Base-by-base conservation (phyloP, 805 yeast genomes). In the Wickerhamiella siamensis region DNA sequence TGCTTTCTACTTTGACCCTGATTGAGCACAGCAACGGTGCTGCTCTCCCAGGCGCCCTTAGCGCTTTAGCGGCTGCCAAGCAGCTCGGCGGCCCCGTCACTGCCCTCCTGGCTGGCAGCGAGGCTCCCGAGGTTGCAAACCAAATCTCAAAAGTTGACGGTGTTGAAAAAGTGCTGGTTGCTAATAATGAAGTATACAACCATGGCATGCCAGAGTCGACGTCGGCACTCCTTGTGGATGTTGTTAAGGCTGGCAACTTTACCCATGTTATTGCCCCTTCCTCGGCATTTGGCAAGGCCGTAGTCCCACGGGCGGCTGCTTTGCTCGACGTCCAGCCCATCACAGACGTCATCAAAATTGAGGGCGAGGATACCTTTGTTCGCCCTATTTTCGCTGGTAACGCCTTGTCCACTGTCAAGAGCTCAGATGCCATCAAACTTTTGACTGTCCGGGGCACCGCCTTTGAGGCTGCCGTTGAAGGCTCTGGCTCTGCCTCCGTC, bases 331-430 rank as follows among this genome's bases (percentile, higher is more conserved):
- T 74, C 18, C 96, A 88, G 64, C 96, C 95, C 22, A 64, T 91
- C 39, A 75, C 88, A 21, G 97, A 88, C 57, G 71, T 91, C 44
- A 73, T 72, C 51, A 72, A 73, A 54, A 78, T 88, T 32, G 72
- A 71, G 49, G 65, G 74, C 40, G 68, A 73, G 15, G 73, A 71
- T 47, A 80, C 91, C 5, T 91, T 88, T 61, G 77, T 79, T 31
- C 79, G 97, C 60, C 96, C 97, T 36, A 84, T 88, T 31, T 91
- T 83, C 58, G 97, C 98, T 17, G 98, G 98, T 38, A 91, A 91
- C 62, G 94, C 93, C 4, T 66, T 83, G 44, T 73, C 83, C 33
- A 86, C 95, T 2, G 83, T 91, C 39, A 73, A 76, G 59, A 67
- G 83, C 19, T 66, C 59, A 19, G 95, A 88, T 54, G 58, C 67